phyloP scores from a whole-genome alignment of 2,329 filamentous ascomycete genomes.

The Teratosphaeriaceae sp. region DNA sequence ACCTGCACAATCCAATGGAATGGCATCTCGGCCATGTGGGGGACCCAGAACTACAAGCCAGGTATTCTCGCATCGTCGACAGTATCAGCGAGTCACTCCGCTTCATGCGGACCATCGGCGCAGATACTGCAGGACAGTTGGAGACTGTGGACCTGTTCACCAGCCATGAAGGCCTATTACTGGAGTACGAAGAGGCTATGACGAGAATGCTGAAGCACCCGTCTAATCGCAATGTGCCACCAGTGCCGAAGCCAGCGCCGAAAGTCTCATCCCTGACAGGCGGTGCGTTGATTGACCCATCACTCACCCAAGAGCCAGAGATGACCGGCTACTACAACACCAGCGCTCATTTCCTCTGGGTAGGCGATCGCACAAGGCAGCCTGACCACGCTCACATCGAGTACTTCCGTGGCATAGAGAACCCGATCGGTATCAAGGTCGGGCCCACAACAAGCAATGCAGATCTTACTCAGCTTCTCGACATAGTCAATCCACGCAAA shows the following conservation, averaged over 20 bases:
- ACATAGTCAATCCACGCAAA: slow-evolving; percentile 73
- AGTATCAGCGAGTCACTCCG: slow-evolving; percentile 86
- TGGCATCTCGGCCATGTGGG: slow-evolving; percentile 91
- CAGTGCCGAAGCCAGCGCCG: slow-evolving; percentile 4
- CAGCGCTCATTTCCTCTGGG: slow-evolving; percentile 95
- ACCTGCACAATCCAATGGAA: slow-evolving; percentile 87
- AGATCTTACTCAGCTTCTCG: slow-evolving; percentile 72
- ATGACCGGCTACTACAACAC: slow-evolving; percentile 80
- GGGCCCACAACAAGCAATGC: slow-evolving; percentile 73
- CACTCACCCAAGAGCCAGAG: slow-evolving; percentile 10
- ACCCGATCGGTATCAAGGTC: slow-evolving; percentile 95
- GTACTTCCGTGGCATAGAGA: slow-evolving; percentile 93
- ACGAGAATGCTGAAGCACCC: slow-evolving; percentile 70
- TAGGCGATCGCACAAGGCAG: slow-evolving; percentile 92
- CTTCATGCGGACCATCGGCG: slow-evolving; percentile 91
- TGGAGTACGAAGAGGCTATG: slow-evolving; percentile 89
- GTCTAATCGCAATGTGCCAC: slow-evolving; percentile 32
- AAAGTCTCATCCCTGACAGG: slow-evolving; percentile 18
- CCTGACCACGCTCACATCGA: slow-evolving; percentile 91
- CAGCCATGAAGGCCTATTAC: slow-evolving; percentile 85
- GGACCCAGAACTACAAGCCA: slow-evolving; percentile 72
- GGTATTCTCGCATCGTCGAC: slow-evolving; percentile 77
- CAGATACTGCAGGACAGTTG: slow-evolving; percentile 74
- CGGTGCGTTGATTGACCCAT: slow-evolving; percentile 12
- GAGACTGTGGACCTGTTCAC: slow-evolving; percentile 94